Conservation (phyloP, 768 basidiomycete species). For the Hemileccinum rubropunctum region DNA sequence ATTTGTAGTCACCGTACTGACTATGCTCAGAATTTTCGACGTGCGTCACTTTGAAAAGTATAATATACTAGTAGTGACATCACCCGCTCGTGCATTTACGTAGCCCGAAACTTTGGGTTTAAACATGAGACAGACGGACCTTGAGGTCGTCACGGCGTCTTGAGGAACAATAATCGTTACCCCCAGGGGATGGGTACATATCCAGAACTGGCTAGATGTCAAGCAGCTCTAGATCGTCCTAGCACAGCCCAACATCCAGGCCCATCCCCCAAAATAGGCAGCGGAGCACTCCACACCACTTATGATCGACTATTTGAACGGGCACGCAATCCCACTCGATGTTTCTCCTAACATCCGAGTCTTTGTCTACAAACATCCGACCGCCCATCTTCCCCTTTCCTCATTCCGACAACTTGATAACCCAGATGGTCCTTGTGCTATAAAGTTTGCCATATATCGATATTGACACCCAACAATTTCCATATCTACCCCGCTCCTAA, state of each 20-base stretch:
- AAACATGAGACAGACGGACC: background rate
- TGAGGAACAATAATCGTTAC: background rate
- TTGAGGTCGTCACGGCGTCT: too few species aligned
- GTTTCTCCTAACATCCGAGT: conserved; percentile 15
- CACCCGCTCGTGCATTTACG: background rate
- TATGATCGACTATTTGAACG: conserved; percentile 31
- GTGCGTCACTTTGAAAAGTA: too few species aligned
- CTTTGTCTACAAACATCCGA: too few species aligned
- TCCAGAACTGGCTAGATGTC: background rate
- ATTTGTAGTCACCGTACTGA: too few species aligned
- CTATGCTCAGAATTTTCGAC: too few species aligned
- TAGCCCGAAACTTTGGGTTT: background rate
- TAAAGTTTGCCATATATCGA: conserved; percentile 4
- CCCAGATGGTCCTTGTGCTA: conserved; percentile 2
- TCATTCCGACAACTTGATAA: background rate
- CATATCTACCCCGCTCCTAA: background rate
- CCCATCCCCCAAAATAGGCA: conserved; percentile 25
- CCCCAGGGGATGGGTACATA: conserved; percentile 2
- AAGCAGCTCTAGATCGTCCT: conserved; percentile 19
- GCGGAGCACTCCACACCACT: conserved; percentile 12
- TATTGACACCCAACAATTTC: background rate
- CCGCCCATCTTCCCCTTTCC: background rate
- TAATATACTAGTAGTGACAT: too few species aligned
- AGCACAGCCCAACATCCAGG: conserved; percentile 17
- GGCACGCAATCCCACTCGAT: background rate